Evolutionary conservation across 176 grass and related monocot species (phyloP).

Genomic region (Secale cereale): DNA sequence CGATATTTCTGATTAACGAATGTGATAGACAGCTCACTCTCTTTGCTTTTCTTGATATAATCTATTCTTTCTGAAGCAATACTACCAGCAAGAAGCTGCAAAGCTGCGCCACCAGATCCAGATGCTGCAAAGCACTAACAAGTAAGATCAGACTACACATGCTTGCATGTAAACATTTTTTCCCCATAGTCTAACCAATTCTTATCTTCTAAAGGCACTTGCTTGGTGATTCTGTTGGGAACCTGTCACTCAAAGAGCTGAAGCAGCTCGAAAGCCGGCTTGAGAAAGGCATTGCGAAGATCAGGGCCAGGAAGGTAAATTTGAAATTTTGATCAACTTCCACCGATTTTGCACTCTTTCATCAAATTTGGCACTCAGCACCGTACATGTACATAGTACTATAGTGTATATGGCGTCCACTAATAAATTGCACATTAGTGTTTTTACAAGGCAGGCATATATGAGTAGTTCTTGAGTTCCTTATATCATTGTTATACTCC

Average conservation of each 20-base stretch:
- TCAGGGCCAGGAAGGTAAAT: conserved; percentile 73
- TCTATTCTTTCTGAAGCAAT: conserved; percentile 59
- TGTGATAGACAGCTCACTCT: not conserved
- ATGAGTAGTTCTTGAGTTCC: conserved; percentile 4
- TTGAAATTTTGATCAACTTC: not conserved
- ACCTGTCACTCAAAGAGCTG: conserved; percentile 62
- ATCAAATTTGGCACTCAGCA: not conserved
- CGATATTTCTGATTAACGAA: no score
- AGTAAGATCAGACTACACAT: conserved; percentile 33
- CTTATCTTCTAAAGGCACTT: conserved; percentile 49
- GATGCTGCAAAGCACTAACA: conserved; percentile 85
- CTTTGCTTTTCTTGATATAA: not conserved
- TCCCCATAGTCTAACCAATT: not conserved
- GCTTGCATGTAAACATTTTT: not conserved
- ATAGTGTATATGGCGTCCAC: not conserved
- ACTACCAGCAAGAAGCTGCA: conserved; percentile 75
- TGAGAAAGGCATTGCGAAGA: conserved; percentile 74
- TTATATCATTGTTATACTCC: conserved; percentile 1
- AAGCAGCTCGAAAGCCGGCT: conserved; percentile 75
- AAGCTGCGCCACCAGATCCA: conserved; percentile 84
- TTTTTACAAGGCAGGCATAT: not conserved
- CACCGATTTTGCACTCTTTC: not conserved
- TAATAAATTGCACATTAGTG: not conserved
- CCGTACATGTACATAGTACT: not conserved
- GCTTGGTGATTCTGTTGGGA: conserved; percentile 51